These are phyloP conservation scores for Choanephora cucurbitarum DNA, from an alignment of 371 early-diverging fungal species.

Conservation along the genomic window DNA sequence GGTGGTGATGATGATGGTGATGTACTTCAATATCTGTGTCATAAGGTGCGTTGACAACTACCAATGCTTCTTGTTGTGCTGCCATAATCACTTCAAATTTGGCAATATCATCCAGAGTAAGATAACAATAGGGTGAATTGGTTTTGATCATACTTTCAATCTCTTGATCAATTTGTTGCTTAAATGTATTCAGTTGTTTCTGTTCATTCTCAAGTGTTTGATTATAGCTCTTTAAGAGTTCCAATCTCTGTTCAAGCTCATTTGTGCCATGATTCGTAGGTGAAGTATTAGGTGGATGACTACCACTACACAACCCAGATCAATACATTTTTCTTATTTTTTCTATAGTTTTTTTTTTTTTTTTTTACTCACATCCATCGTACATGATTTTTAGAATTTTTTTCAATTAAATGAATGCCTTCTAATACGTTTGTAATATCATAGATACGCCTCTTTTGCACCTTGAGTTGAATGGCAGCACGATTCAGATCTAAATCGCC, in stretches of 20 bases:
- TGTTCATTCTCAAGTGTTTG: slow-evolving; percentile 33
- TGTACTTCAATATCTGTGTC: slow-evolving; percentile 39
- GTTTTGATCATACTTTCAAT: slow-evolving; percentile 33
- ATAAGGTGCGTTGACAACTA: slow-evolving; percentile 44
- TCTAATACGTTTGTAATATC: slow-evolving; percentile 89
- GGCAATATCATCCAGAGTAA: slow-evolving; percentile 39
- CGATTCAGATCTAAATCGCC: slow-evolving; percentile 72
- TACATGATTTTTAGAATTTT: slow-evolving; percentile 80
- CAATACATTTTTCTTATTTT: no score
- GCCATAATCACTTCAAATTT: slow-evolving; percentile 31
- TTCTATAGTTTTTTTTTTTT: no score
- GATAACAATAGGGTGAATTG: slow-evolving; percentile 36
- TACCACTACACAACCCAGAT: no score
- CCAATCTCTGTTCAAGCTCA: slow-evolving; percentile 34
- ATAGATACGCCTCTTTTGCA: slow-evolving; percentile 84
- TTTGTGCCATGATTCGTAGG: slow-evolving; percentile 4
- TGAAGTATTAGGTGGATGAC: background rate
- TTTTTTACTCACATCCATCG: slow-evolving; percentile 70
- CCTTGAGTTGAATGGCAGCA: slow-evolving; percentile 71
- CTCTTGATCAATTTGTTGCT: slow-evolving; percentile 37
- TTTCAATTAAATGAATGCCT: slow-evolving; percentile 77
- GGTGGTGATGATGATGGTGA: slow-evolving; percentile 17
- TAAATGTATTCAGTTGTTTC: slow-evolving; percentile 21
- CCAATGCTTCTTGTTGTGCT: slow-evolving; percentile 30
- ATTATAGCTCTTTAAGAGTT: slow-evolving; percentile 28